Evolutionary conservation across 1,284 basidiomycete genomes (phyloP).

Genomic region (Ceraceosorus guamensis): DNA sequence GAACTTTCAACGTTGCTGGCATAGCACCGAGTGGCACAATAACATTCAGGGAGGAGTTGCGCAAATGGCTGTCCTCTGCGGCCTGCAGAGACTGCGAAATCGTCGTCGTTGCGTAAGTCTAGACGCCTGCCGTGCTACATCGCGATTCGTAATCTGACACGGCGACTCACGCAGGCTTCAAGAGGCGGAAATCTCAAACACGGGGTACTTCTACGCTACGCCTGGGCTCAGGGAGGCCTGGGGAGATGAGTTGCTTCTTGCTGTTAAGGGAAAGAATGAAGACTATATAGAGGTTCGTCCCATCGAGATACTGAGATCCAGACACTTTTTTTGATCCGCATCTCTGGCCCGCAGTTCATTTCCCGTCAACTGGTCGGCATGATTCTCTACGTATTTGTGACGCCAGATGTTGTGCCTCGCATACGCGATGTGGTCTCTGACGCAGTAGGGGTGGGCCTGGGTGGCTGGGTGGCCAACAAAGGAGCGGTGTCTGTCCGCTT

Average conservation of each 20-base stretch:
- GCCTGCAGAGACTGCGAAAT: slow-evolving; percentile 9
- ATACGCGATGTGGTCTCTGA: not conserved
- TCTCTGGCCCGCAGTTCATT: not conserved
- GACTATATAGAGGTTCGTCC: slow-evolving; percentile 6
- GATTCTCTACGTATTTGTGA: slow-evolving; percentile 12
- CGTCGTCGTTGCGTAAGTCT: slow-evolving; percentile 7
- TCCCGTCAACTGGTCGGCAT: slow-evolving; percentile 15
- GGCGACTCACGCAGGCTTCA: slow-evolving; percentile 6
- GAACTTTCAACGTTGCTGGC: slow-evolving; percentile 12
- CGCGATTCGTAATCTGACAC: not conserved
- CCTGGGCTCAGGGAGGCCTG: slow-evolving; percentile 10
- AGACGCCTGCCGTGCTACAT: not conserved
- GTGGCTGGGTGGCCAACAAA: slow-evolving; percentile 18
- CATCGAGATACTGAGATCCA: too few species aligned
- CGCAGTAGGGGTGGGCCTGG: slow-evolving; percentile 13
- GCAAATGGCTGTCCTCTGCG: slow-evolving; percentile 8
- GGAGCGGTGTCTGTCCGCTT: slow-evolving; percentile 13
- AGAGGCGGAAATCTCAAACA: slow-evolving; percentile 9
- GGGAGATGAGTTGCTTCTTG: slow-evolving; percentile 1
- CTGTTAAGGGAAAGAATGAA: not conserved
- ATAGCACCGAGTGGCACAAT: not conserved
- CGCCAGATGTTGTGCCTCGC: not conserved
- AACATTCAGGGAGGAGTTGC: not conserved
- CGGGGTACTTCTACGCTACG: slow-evolving; percentile 13
- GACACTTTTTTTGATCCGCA: not conserved